Base-by-base conservation (phyloP, 2,329 filamentous ascomycete genomes). In the Botryotinia globosa region DNA sequence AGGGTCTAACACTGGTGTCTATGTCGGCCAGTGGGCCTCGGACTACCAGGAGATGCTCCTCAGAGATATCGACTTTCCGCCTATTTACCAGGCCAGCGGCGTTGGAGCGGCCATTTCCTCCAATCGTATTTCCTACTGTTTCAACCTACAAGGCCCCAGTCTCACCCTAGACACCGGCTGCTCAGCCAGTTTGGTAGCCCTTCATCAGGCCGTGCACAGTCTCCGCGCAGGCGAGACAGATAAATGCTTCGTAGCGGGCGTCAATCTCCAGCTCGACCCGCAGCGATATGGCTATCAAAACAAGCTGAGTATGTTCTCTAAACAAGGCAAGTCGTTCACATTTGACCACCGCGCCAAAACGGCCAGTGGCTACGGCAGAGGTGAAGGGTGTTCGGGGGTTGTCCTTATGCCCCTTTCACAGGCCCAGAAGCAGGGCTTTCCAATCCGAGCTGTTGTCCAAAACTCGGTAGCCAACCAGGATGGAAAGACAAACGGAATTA, bases 351-450 rank as follows among this genome's bases (percentile, higher is more conserved):
- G 42, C 42, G 42, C 42, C 42, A 44, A 44, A 44, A 44, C 78
- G 2, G 90, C 88, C 32, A 86, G 89, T 74, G 90, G 90, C 0
- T 92, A 91, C 76, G 88, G 86, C 0, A 83, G 89, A 51, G 89
- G 88, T 1, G 90, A 92, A 77, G 90, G 88, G 0, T 82, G 88
- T 32, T 87, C 84, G 0, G 84, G 87, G 18, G 79, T 91, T 1
- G 77, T 90, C 9, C 77, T 92, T 62, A 91, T 91, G 80, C 84
- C 84, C 2, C 80, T 91, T 0, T 81, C 82, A 10, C 85, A 89
- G 77, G 90, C 89, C 0, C 76, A 91, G 9, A 81, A 82, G 14
- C 86, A 88, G 75, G 86, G 87, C 34, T 88, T 91, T 77, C 85
- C 85, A 0, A 87, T 89, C 73, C 84, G 86, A 5, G 85, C 84